Conservation (phyloP, 2,329 filamentous ascomycete genomes). For the Alternaria triticina region DNA sequence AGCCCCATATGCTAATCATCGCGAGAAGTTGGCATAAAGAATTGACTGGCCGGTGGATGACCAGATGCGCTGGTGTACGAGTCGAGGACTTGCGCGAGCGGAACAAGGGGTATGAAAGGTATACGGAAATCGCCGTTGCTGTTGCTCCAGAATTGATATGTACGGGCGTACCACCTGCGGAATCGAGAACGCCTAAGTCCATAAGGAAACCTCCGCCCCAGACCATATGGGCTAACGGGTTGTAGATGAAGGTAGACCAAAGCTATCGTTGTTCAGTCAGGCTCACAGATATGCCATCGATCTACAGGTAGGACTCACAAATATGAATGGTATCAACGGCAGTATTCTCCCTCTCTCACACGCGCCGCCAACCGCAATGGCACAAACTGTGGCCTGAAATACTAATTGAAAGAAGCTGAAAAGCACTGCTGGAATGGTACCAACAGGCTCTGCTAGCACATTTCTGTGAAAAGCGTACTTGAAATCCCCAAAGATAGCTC, state of each 20-base stretch:
- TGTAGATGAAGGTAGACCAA: conserved; percentile 58
- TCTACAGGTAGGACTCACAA: conserved; percentile 30
- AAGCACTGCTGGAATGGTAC: conserved; percentile 58
- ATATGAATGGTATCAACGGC: conserved; percentile 57
- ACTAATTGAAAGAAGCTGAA: conserved; percentile 61
- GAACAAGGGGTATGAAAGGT: conserved; percentile 59
- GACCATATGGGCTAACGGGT: conserved; percentile 58
- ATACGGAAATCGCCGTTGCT: conserved; percentile 54
- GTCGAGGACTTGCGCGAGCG: conserved; percentile 53
- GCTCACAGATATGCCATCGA: neutral
- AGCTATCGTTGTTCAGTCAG: conserved; percentile 37
- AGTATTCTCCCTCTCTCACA: conserved; percentile 57
- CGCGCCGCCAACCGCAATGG: conserved; percentile 57
- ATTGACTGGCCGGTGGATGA: conserved; percentile 57
- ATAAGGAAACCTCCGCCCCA: conserved; percentile 56
- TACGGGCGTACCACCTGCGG: conserved; percentile 53
- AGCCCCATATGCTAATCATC: conserved; percentile 59
- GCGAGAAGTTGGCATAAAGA: conserved; percentile 57
- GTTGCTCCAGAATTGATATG: conserved; percentile 51
- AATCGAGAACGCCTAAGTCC: conserved; percentile 55
- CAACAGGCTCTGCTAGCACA: conserved; percentile 57
- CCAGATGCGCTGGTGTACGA: conserved; percentile 56
- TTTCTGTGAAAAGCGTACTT: conserved; percentile 55
- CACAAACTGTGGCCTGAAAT: conserved; percentile 59
- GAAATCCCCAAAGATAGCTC: conserved; percentile 54